Base-by-base conservation (phyloP, 345 rosid genomes). In the Melaleuca alternifolia region DNA sequence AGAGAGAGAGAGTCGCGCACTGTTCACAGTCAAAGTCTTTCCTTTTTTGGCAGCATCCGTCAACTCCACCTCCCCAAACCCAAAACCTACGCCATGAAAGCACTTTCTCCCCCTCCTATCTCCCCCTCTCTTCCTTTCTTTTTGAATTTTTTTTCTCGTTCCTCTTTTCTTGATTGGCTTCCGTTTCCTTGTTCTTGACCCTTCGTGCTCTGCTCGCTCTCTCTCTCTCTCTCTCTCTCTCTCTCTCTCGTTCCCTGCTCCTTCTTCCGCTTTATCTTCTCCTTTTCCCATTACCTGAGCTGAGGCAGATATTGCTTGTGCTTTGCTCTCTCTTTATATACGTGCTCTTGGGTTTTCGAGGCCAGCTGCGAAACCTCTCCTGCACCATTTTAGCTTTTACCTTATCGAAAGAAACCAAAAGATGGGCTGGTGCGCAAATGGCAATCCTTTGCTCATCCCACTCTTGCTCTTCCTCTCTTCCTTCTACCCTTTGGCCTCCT, bases 21-120 rank as follows among this genome's bases (percentile, higher is more conserved):
- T 44, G 62, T 54, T 86, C 83, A 82, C 85, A 50, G 89, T 90
- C 87, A 56, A 84, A 44, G 84, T 77, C 87, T 14, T 18, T 24
- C 0, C 30, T 30, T 20, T 6, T 51, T 30, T 20, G 6, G 23
- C 51, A 44, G 28, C 37, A 23, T 30, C 86, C 37, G 91, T 91
- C 90, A 86, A 87, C 91, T 85, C 89, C 87, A 83, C 88, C 53
- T 88, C 87, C 87, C 87, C 86, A 54, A 85, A 28, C 90, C 88
- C 90, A n/a, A 81, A 84, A 84, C 91, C 88, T 51, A 75, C 83
- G 62, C 89, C 82, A 85, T 50, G 83, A 57, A 83, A 41, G 44
- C 23, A 23, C 13, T n/a, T 44, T 18, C 6, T 3, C 84, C n/a
- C 12, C 13, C 15, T 44, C 12, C 6, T 3, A 71, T 20, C 12